Percentiles rank a stretch among this genome's conserved stretches.
Conservation (phyloP, 2,329 filamentous ascomycete genomes). For the Arthrobotrys pseudoclavata region DNA sequence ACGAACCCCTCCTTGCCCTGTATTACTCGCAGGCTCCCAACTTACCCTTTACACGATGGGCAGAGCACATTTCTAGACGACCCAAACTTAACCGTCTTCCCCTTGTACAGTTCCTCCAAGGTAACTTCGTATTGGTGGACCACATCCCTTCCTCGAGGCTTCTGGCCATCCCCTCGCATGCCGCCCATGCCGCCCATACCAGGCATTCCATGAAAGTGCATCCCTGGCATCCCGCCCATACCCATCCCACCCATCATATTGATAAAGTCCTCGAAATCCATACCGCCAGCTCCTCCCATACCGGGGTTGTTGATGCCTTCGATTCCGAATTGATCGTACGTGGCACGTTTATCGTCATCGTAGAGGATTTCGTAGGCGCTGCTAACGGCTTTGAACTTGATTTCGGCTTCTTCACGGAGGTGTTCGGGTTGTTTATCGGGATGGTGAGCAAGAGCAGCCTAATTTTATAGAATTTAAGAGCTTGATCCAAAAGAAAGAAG, state of each 20-base stretch:
- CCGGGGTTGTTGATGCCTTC: conserved; percentile 86
- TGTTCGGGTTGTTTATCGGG: conserved; percentile 95
- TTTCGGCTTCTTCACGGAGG: conserved; percentile 85
- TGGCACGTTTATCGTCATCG: conserved; percentile 90
- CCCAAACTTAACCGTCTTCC: conserved; percentile 96
- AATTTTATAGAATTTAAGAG: conserved; percentile 34
- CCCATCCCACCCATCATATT: conserved; percentile 75
- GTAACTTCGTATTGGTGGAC: conserved; percentile 91
- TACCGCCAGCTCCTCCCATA: conserved; percentile 73
- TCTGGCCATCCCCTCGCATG: conserved; percentile 67
- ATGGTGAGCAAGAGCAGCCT: conserved; percentile 89
- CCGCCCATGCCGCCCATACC: conserved; percentile 67
- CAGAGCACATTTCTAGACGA: conserved; percentile 96
- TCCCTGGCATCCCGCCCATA: conserved; percentile 71
- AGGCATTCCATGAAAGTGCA: conserved; percentile 69
- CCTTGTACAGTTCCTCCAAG: conserved; percentile 96
- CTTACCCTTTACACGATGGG: conserved; percentile 80
- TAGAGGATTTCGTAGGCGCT: conserved; percentile 98
- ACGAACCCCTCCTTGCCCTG: not conserved
- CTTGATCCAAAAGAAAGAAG: not conserved
- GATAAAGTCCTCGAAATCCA: conserved; percentile 92
- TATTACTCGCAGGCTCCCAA: not conserved
- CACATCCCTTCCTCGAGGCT: conserved; percentile 80
- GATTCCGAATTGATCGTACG: conserved; percentile 97
- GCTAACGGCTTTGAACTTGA: conserved; percentile 91